A percentile compares a stretch with the other conserved stretches of the same genome.
Evolutionary conservation across 2,329 filamentous ascomycete genomes (phyloP).

Genomic region (Pyricularia pennisetigena): DNA sequence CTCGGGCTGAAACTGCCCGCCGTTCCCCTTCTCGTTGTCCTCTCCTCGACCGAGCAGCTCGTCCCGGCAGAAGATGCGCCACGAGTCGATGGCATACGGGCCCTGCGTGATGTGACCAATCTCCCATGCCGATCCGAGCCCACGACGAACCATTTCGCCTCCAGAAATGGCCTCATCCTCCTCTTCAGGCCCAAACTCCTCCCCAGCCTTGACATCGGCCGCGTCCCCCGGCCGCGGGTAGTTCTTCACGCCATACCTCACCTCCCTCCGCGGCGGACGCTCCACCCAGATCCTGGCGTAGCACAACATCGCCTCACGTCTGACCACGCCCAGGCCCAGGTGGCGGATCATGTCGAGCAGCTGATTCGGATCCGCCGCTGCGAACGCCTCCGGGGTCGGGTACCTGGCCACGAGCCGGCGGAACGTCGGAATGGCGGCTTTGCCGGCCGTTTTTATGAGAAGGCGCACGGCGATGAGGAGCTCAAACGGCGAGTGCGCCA

Average conservation of each 20-base stretch:
- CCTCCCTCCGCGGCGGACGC: slow-evolving; percentile 48
- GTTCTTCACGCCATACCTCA: slow-evolving; percentile 41
- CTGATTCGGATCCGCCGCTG: slow-evolving; percentile 42
- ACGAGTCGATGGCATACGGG: slow-evolving; percentile 77
- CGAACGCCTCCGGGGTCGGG: slow-evolving; percentile 44
- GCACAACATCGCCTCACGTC: slow-evolving; percentile 57
- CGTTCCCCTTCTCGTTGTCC: slow-evolving; percentile 6
- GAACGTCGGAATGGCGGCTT: slow-evolving; percentile 66
- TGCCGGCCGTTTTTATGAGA: slow-evolving; percentile 70
- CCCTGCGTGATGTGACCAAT: slow-evolving; percentile 79
- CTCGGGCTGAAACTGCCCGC: slow-evolving; percentile 60
- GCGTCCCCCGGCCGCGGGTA: slow-evolving; percentile 26
- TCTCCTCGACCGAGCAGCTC: slow-evolving; percentile 53
- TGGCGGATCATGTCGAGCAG: slow-evolving; percentile 55
- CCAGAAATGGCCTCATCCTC: slow-evolving; percentile 18
- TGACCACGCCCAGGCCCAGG: slow-evolving; percentile 60
- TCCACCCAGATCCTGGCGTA: slow-evolving; percentile 62
- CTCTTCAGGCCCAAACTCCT: slow-evolving; percentile 17
- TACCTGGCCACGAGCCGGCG: slow-evolving; percentile 58
- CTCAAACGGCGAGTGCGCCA: slow-evolving; percentile 66
- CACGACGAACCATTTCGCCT: slow-evolving; percentile 4
- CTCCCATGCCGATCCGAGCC: slow-evolving; percentile 54
- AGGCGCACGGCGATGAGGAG: slow-evolving; percentile 77
- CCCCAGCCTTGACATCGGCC: slow-evolving; percentile 18
- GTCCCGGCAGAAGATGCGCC: slow-evolving; percentile 90